Evolutionary conservation across 2,329 filamentous ascomycete species (phyloP).

Genomic region (Exophiala phaeomuriformis): DNA sequence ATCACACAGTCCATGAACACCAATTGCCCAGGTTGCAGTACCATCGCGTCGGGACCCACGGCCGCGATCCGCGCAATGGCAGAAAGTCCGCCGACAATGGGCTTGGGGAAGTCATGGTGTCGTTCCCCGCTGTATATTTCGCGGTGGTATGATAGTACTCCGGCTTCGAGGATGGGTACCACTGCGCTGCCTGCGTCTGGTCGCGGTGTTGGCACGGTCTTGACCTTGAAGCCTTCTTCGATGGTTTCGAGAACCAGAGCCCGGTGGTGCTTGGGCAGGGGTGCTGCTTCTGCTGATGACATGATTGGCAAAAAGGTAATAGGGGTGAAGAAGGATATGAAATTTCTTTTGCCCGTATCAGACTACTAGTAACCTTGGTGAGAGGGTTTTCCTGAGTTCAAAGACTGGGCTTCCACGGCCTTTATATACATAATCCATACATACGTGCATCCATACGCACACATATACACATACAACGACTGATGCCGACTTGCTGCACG

Average conservation of each 20-base stretch:
- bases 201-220: conserved; percentile 32
- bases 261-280: conserved; percentile 13
- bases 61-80: conserved; percentile 36
- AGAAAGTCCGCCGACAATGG: conserved; percentile 32
- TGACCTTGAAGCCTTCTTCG: conserved; percentile 26
- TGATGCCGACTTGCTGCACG: neutral
- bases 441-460: no score
- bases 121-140: conserved; percentile 37
- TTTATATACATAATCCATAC: no score
- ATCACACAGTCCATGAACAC: conserved; percentile 36
- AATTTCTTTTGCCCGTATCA: no score
- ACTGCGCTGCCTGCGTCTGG: conserved; percentile 35
- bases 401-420: no score
- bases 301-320: neutral
- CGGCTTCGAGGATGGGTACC: conserved; percentile 35
- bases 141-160: conserved; percentile 37
- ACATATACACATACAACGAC: neutral
- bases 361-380: no score
- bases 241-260: conserved; percentile 30
- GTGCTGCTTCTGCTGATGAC: neutral
- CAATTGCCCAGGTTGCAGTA: conserved; percentile 35
- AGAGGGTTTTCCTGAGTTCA: no score
- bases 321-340: no score
- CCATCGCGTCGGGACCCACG: conserved; percentile 34
- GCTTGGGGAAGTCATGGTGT: conserved; percentile 31